A percentile compares a stretch with the other conserved stretches of the same genome.
These are phyloP conservation scores for Claviceps sorghi DNA, from an alignment of 2,329 filamentous ascomycete species.

Conservation along the genomic window DNA sequence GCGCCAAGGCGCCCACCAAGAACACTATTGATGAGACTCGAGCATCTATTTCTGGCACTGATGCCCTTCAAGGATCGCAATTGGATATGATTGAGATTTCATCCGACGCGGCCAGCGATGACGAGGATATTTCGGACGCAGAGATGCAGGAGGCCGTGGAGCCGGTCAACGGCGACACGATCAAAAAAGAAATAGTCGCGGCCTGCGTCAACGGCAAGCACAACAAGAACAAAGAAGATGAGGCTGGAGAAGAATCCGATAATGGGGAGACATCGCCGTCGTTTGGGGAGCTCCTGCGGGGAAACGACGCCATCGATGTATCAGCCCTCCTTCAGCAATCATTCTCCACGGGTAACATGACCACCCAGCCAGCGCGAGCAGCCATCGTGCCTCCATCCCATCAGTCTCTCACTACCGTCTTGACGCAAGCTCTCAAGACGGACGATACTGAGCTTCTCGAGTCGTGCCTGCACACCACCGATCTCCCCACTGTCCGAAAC, in stretches of 20 bases:
- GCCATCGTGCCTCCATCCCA: conserved; percentile 50
- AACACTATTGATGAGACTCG: conserved; percentile 43
- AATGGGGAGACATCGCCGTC: conserved; percentile 45
- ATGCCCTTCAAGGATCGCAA: conserved; percentile 22
- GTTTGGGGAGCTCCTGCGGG: conserved; percentile 74
- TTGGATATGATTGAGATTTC: conserved; percentile 41
- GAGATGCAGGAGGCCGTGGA: conserved; percentile 19
- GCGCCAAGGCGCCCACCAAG: conserved; percentile 35
- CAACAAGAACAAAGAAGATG: conserved; percentile 11
- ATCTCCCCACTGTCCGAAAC: conserved; percentile 62
- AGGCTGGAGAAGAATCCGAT: conserved; percentile 25
- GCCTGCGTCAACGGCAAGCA: conserved; percentile 14
- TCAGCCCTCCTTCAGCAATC: conserved; percentile 39
- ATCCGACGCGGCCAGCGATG: conserved; percentile 37
- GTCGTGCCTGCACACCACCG: conserved; percentile 72
- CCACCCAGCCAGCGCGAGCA: conserved; percentile 28
- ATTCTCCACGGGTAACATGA: conserved; percentile 15
- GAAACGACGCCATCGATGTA: conserved; percentile 64
- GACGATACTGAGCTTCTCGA: conserved; percentile 84
- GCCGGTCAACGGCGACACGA: conserved; percentile 6
- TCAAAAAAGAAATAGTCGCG: conserved; percentile 4
- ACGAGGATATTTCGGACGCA: conserved; percentile 21
- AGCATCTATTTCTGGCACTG: conserved; percentile 34
- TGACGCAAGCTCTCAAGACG: conserved; percentile 82
- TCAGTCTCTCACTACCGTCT: conserved; percentile 78